Base-by-base conservation (phyloP, 2,329 filamentous ascomycete genomes). In the Curvularia spicifera region DNA sequence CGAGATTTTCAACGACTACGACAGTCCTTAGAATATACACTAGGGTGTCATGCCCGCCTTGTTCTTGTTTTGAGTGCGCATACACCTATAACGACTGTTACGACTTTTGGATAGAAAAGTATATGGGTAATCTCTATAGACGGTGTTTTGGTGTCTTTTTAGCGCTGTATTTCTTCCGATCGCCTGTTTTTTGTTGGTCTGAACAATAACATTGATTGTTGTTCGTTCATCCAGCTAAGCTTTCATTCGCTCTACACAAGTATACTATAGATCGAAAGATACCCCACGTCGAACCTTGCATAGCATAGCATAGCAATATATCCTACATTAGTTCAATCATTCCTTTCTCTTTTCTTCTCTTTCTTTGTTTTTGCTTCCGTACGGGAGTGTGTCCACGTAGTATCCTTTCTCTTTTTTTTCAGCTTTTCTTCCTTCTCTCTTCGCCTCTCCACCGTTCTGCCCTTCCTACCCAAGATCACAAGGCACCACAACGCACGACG, bases 1-100 rank as follows among this genome's bases (percentile, higher is more conserved):
- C 37, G 75, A 73, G 20, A 70, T 77, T 24, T 59, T 76, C 24
- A 70, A 67, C 57, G 73, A 76, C 51, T 75, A 76, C 49, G 72
- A 72, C 24, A 61, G 64, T 22, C 69, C 70, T 37, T 75, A 58
- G 35, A 47, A 22, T 26, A 42, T 28, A 20, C 18, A 39, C 35
- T 18, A 1, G 35, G n/a, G 20, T 7, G 5, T 24, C 9, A 5
- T 2, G 39, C 20, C 20, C 20, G 9, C 12, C 20, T 42, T 24
- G 18, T 12, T 42, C 42, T n/a, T 28, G 24, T 44, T 28, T 44
- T 44, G 42, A 54, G 18, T n/a, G 28, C 24, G 28, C 39, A 44
- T 35, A 29, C 7, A 33, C n/a, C 49, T 42, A 28, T 53, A 28
- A 44, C 42, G 20, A 37, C 43, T 57, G 3, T 37, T 37, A 37